Evolutionary conservation across 2,329 filamentous ascomycete genomes (phyloP).

Genomic region (Phaeophleospora eucalypticola): DNA sequence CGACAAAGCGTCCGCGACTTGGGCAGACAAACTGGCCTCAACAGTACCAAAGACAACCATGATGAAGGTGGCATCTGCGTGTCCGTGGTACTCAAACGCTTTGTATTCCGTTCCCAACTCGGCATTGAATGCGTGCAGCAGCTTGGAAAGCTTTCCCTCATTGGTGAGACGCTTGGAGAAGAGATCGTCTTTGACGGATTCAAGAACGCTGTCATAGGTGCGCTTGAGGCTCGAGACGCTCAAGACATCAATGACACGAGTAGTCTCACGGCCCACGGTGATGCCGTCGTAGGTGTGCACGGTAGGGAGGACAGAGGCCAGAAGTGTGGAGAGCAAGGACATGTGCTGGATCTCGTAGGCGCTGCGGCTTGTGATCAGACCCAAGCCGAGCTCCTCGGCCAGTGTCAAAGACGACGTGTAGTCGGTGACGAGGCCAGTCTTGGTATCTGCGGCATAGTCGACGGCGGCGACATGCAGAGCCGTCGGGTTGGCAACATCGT

Average conservation of each 20-base stretch:
- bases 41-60: constrained; percentile 90
- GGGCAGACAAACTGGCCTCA: constrained; percentile 79
- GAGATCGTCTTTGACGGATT: constrained; percentile 53
- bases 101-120: constrained; percentile 92
- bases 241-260: constrained; percentile 76
- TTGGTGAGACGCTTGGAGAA: constrained; percentile 59
- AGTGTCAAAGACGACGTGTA: constrained; percentile 76
- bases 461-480: constrained; percentile 88
- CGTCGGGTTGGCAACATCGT: constrained; percentile 86
- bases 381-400: constrained; percentile 85
- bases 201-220: constrained; percentile 63
- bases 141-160: constrained; percentile 66
- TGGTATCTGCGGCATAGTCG: constrained; percentile 65
- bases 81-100: constrained; percentile 90
- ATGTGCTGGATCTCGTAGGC: constrained; percentile 94
- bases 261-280: constrained; percentile 74
- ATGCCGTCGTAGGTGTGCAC: constrained; percentile 77
- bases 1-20: constrained; percentile 70
- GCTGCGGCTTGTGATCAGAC: constrained; percentile 77
- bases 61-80: constrained; percentile 72
- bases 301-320: constrained; percentile 74
- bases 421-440: constrained; percentile 74
- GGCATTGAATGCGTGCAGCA: constrained; percentile 74
- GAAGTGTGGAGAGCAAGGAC: constrained; percentile 78
- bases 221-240: constrained; percentile 66